A percentile compares a stretch with the other conserved stretches of the same genome.
Conservation (phyloP, 805 yeast genomes). For the Kregervanrija fluxuum region DNA sequence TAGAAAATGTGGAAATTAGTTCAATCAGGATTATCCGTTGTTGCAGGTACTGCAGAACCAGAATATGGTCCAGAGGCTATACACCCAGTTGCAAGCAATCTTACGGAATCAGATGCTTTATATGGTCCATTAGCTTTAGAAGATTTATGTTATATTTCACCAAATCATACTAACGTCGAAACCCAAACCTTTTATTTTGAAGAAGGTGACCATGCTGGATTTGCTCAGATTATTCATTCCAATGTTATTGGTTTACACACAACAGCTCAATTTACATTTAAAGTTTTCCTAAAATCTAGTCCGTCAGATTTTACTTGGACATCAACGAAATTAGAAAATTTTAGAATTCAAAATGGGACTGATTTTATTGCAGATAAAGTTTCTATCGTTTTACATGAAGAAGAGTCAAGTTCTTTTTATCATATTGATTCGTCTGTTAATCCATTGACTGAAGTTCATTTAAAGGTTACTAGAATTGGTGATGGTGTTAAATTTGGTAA, state of each 20-base stretch:
- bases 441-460: conserved; percentile 63
- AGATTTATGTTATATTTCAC: conserved; percentile 72
- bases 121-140: conserved; percentile 50
- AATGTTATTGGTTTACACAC: conserved; percentile 81
- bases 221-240: conserved; percentile 92
- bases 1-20: conserved; percentile 27
- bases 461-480: conserved; percentile 51
- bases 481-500: conserved; percentile 87
- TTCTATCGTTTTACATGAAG: conserved; percentile 52
- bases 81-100: conserved; percentile 58
- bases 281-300: conserved; percentile 52
- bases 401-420: conserved; percentile 37
- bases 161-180: conserved; percentile 84
- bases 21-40: conserved; percentile 57
- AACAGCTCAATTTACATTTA: conserved; percentile 91
- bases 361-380: conserved; percentile 75
- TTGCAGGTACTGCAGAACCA: conserved; percentile 96
- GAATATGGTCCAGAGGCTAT: conserved; percentile 92
- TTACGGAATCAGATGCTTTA: conserved; percentile 49
- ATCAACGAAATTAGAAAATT: conserved; percentile 80
- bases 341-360: conserved; percentile 55
- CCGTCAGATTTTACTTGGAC: conserved; percentile 72
- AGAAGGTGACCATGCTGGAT: conserved; percentile 62
- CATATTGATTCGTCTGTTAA: conserved; percentile 58
- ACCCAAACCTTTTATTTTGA: conserved; percentile 89